Percentiles rank a stretch among this genome's conserved stretches.
phyloP scores from a whole-genome alignment of 164 flowering plant genomes.

The Annona cherimola region DNA sequence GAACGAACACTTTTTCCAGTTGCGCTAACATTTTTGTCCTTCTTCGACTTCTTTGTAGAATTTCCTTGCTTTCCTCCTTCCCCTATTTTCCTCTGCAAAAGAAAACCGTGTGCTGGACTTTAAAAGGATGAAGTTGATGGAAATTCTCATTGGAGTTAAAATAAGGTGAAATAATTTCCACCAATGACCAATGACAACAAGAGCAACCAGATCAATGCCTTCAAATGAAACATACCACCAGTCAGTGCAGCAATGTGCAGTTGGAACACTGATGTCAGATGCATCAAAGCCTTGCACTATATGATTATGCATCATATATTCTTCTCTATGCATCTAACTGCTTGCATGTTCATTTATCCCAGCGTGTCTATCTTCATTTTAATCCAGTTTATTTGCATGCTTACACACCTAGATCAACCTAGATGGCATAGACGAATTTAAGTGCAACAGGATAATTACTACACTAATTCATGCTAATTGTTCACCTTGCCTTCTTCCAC shows the following conservation, averaged over 20 bases:
- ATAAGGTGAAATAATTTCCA: not conserved
- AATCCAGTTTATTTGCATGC: not conserved
- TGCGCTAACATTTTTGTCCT: constrained; percentile 71
- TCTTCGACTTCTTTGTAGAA: constrained; percentile 70
- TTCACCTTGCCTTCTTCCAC: constrained; percentile 77
- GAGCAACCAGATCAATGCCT: not conserved
- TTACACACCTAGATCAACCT: not conserved
- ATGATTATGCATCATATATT: not conserved
- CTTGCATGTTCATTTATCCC: not conserved
- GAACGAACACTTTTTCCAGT: constrained; percentile 62
- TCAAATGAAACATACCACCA: not conserved
- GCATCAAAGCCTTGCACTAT: not conserved
- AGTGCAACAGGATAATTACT: not conserved
- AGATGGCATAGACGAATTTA: not conserved
- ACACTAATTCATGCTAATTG: not conserved
- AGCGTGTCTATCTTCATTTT: not conserved
- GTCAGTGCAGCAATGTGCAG: not conserved
- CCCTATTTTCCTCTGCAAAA: constrained; percentile 59
- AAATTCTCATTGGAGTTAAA: not conserved
- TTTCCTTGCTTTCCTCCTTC: constrained; percentile 88
- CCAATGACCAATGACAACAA: not conserved
- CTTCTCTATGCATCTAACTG: not conserved
- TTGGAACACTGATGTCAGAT: not conserved
- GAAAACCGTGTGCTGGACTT: not conserved
- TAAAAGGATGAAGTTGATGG: not conserved